These are phyloP conservation scores for Cyclostephanos invisitatus DNA, from an alignment of 108 stramenopile genomes.

Conservation along the genomic window DNA sequence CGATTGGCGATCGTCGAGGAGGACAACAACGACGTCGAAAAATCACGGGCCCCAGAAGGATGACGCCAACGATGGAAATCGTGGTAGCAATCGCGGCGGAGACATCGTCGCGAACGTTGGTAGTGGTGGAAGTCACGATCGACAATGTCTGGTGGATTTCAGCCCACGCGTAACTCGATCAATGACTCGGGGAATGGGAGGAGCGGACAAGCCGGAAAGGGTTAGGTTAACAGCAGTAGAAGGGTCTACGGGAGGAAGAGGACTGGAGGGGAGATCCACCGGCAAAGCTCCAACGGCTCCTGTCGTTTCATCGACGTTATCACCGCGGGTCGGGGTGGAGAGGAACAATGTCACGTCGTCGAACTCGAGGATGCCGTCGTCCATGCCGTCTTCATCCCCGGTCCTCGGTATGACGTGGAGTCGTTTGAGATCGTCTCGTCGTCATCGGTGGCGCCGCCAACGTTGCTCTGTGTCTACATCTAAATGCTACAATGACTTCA, in stretches of 20 bases:
- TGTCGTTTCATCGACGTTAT: not conserved
- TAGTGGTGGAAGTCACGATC: not conserved
- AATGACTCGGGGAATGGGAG: not conserved
- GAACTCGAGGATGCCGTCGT: not conserved
- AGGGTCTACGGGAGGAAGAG: not conserved
- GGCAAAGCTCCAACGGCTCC: not conserved
- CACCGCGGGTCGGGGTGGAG: not conserved
- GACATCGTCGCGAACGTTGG: not conserved
- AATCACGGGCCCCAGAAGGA: too few relatives aligned
- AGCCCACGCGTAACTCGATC: not conserved
- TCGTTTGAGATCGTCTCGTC: constrained; percentile 17
- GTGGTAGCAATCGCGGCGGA: not conserved
- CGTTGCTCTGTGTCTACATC: not conserved
- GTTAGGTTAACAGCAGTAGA: not conserved
- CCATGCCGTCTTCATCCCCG: not conserved
- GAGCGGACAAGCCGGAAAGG: not conserved
- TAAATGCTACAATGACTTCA: not conserved
- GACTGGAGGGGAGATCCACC: not conserved
- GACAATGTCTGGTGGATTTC: not conserved
- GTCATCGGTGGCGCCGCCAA: not conserved
- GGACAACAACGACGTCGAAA: not conserved
- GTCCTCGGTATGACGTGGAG: constrained; percentile 45
- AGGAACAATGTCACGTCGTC: not conserved
- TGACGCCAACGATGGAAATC: not conserved
- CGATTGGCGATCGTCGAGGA: not conserved